Percentiles rank a stretch among this genome's conserved stretches.
phyloP scores from a whole-genome alignment of 495 filamentous ascomycete species.

The Chaetomium tenue region DNA sequence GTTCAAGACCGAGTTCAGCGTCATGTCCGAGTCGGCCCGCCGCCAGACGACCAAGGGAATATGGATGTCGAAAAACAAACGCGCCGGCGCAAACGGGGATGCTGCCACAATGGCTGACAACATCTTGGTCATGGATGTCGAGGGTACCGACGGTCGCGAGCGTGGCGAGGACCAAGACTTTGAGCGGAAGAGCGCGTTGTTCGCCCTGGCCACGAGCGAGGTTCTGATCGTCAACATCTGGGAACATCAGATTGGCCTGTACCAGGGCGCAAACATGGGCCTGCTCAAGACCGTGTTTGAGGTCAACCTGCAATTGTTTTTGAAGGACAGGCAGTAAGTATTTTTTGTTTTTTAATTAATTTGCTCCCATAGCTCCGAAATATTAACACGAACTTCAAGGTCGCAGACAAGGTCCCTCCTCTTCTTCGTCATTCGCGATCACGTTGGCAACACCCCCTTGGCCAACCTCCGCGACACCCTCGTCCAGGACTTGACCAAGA shows the following conservation, averaged over 20 bases:
- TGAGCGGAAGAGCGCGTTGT: slow-evolving; percentile 94
- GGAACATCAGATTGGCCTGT: slow-evolving; percentile 97
- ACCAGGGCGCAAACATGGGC: slow-evolving; percentile 99
- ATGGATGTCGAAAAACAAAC: slow-evolving; percentile 97
- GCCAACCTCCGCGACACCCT: slow-evolving; percentile 84
- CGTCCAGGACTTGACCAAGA: slow-evolving; percentile 81
- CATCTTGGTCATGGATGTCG: slow-evolving; percentile 98
- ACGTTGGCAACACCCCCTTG: slow-evolving; percentile 86
- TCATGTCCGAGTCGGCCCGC: slow-evolving; percentile 89
- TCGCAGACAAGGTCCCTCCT: slow-evolving; percentile 87
- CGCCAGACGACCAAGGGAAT: slow-evolving; percentile 98
- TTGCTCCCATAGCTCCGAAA: neutral
- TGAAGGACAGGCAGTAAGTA: slow-evolving; percentile 86
- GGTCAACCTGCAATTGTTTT: slow-evolving; percentile 92
- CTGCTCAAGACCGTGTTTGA: slow-evolving; percentile 97
- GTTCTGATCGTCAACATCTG: slow-evolving; percentile 98
- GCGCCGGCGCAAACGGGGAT: slow-evolving; percentile 39
- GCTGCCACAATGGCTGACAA: slow-evolving; percentile 80
- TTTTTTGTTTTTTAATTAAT: slow-evolving; percentile 16
- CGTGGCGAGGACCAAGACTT: slow-evolving; percentile 98
- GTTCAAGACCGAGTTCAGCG: slow-evolving; percentile 92
- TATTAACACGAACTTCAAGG: slow-evolving; percentile 43
- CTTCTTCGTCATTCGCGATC: slow-evolving; percentile 98
- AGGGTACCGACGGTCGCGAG: slow-evolving; percentile 95
- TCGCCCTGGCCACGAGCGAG: slow-evolving; percentile 95